Evolutionary conservation across 2,329 filamentous ascomycete genomes (phyloP), one percentile per base, ranked within the genome.

Genomic region (Fusarium palustre): DNA sequence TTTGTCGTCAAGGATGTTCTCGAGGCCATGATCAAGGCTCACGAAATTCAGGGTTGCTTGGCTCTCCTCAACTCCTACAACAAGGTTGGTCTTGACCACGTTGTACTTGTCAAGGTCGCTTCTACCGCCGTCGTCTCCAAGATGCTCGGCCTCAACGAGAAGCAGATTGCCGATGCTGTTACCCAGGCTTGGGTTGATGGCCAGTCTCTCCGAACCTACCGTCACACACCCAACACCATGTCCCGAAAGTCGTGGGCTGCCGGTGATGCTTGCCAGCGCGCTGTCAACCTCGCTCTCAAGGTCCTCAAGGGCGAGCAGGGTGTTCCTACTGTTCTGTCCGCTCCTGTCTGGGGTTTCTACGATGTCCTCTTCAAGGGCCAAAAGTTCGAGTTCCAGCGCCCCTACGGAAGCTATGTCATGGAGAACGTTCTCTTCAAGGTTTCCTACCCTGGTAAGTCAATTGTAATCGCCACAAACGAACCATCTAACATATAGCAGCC

Each of bases 351-450:
- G 96, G 96, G 96, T 64, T 99, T 98, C 88, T 99, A 99, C 84
- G 96, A 99, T 79, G 94, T 98, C 71, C 88, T 97, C 70, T 99
- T 98, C 87, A 93, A 94, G 85, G 94, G 94, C 83, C 93, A 97
- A 76, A 92, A 92, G 82, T 99, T 99, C 80, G 86, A 94, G 81
- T 99, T 97, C 87, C 95, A 98, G 86, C 90, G 96, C 68, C 90
- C 91, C 62, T 99, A 99, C 79, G 95, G 94, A 79, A 97, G 92
- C 86, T 99, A 99, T 81, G 96, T 99, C 73, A 99, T 99, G 96
- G 96, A 99, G 89, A 99, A 98, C 78, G 94, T 99, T 65, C 90
- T 99, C 70, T 99, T 99, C 91, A 99, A 99, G 89, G 96, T 99
- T 65, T 99, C 96, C 46, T 98, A 97, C 81, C 95, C 95, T 78